Evolutionary conservation across 306 rosid species (phyloP), one percentile per base, ranked within the genome.

Genomic region (Trichosanthes cucumerina): DNA sequence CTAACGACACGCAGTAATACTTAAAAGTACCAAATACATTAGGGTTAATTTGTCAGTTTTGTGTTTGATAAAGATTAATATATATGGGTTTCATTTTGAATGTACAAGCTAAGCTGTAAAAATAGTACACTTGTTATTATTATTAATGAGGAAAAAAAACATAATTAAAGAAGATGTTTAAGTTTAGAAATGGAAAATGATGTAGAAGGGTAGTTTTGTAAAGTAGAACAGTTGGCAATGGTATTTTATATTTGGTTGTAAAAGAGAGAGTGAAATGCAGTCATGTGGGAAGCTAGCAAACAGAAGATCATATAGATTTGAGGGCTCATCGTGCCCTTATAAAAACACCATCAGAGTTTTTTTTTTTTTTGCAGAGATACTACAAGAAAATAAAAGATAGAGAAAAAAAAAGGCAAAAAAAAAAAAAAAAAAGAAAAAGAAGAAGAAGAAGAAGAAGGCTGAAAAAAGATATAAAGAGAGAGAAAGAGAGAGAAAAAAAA

Each of bases 281-380:
- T 82, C 91, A 90, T 86, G 92, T 86, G 90, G 86, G 88, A 83
- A 86, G 89, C 82, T 84, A 86, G 86, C 81, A 85, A 89, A 86
- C 90, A 87, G 88, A 86, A 80, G 91, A 90, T 89, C 87, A 79
- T 86, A 85, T 87, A 84, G 90, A 89, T 77, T 86, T 84, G 89
- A 90, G 93, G 86, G 89, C 83, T 89, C 93, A 76, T 80, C 66
- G 58, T 83, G 75, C 82, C 84, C 76, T 86, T 85, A 84, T 89
- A 85, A 90, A 64, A 39, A 43, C 64, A 87, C 65, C 84, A 85
- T 70, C 80, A 79, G 62, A 87, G 68, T 83, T 64, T 64, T n/a
- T n/a, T n/a, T n/a, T n/a, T 84, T 63, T 34, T 83, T 46, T 52
- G 79, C 68, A 85, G 81, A 83, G 82, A 56, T 77, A 80, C 81